Evolutionary conservation across 2,329 filamentous ascomycete species (phyloP), one percentile per base, ranked within the genome.

Genomic region (Aspergillus sp.): DNA sequence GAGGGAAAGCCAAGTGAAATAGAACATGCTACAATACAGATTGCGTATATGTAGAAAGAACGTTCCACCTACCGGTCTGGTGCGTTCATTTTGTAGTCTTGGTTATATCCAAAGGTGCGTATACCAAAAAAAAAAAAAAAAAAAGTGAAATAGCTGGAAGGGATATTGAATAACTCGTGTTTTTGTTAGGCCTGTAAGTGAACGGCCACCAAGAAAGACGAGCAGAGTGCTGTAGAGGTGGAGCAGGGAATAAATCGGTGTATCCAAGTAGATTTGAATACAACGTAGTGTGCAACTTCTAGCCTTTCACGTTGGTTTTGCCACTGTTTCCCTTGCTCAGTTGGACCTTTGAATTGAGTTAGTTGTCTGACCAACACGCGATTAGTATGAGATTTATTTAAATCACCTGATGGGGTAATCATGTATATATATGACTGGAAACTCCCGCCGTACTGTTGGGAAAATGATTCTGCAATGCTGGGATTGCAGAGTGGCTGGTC

Each of bases 1-100:
- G 15, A 17, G 5, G 41, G 43, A 25, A n/a, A 50, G 3, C 19
- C 13, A 51, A 12, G 25, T 38, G 21, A 5, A 23, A 47, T 23
- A 28, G 45, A 25, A 7, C n/a, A 45, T 12, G 12, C 4, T 36
- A 36, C 32, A 45, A 1, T 21, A 55, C 10, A 2, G 15, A 45
- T 39, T 23, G 12, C 12, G 32, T 36, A 36, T 13, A 36, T 36
- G 32, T 36, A 36, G 32, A 58, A 45, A 64, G 10, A 45, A 41
- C 43, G 25, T 28, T 39, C 25, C 38, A 21, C 71, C 74, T 76
- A 85, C 83, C 72, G 65, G 59, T 74, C 72, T 15, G 72, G 72
- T 0, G 72, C 72, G 73, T 85, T 85, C 83, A 85, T 85, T 19
- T 67, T 75, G 69, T 49, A 51, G 25, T 41, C 41, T 45, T 45